phyloP scores from a whole-genome alignment of 2,329 filamentous ascomycete genomes.

The Apiospora phragmitis region DNA sequence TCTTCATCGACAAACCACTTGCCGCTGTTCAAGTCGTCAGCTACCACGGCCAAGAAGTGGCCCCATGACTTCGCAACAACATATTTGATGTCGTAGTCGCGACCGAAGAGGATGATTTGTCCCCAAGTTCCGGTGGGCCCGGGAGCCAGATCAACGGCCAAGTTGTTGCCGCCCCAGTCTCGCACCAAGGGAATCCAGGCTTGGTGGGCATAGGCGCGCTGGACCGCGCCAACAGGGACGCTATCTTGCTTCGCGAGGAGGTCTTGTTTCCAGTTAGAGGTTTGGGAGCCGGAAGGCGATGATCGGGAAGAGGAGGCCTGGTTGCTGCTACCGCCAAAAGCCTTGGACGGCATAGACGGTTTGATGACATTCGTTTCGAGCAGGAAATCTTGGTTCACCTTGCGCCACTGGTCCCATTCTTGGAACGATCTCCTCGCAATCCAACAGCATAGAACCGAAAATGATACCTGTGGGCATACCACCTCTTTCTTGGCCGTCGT shows the following conservation, averaged over 20 bases:
- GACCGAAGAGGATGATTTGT: slow-evolving; percentile 93
- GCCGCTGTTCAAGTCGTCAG: slow-evolving; percentile 86
- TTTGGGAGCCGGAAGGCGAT: slow-evolving; percentile 47
- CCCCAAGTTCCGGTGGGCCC: slow-evolving; percentile 91
- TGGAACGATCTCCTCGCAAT: slow-evolving; percentile 98
- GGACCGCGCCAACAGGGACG: slow-evolving; percentile 81
- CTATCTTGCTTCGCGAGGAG: slow-evolving; percentile 83
- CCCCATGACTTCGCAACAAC: slow-evolving; percentile 93
- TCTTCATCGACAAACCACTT: slow-evolving; percentile 95
- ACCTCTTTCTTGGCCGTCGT: slow-evolving; percentile 96
- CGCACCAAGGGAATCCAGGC: slow-evolving; percentile 95
- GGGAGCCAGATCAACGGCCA: slow-evolving; percentile 89
- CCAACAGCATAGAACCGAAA: slow-evolving; percentile 91
- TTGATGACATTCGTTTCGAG: slow-evolving; percentile 57
- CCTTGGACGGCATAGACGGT: slow-evolving; percentile 68
- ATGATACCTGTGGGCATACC: slow-evolving; percentile 89
- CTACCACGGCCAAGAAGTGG: slow-evolving; percentile 79
- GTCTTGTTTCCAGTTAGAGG: slow-evolving; percentile 79
- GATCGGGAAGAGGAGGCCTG: slow-evolving; percentile 70
- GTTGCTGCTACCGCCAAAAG: slow-evolving; percentile 57
- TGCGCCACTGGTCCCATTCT: slow-evolving; percentile 96
- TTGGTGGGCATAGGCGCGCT: slow-evolving; percentile 90
- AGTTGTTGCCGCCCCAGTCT: slow-evolving; percentile 98
- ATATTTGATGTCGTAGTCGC: slow-evolving; percentile 98
- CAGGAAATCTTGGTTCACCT: slow-evolving; percentile 88